A percentile compares a stretch with the other conserved stretches of the same genome.
Conservation (phyloP, 2,329 filamentous ascomycete species). For the Nothopassalora personata region DNA sequence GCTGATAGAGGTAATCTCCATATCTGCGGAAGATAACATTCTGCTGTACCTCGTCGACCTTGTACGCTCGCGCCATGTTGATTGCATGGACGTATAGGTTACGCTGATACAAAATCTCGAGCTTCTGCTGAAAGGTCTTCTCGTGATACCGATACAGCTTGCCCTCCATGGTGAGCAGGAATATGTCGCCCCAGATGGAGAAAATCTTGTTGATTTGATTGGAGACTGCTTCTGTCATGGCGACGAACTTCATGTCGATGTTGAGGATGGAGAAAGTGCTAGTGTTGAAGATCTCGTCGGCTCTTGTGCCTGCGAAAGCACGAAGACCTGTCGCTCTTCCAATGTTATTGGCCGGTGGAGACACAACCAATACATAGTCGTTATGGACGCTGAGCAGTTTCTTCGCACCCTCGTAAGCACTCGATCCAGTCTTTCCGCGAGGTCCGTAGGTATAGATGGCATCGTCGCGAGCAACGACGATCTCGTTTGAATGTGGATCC, state of each 20-base stretch:
- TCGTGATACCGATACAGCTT: constrained; percentile 90
- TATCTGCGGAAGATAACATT: constrained; percentile 91
- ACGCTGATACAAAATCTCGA: constrained; percentile 89
- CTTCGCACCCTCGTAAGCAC: constrained; percentile 88
- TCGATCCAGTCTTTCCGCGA: constrained; percentile 79
- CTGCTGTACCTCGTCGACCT: constrained; percentile 72
- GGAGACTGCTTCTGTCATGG: constrained; percentile 78
- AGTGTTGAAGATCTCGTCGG: constrained; percentile 77
- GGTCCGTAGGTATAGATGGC: constrained; percentile 89
- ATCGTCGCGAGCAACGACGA: constrained; percentile 90
- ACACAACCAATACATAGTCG: constrained; percentile 82
- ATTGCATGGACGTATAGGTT: constrained; percentile 91
- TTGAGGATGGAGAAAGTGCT: constrained; percentile 90
- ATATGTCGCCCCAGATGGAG: constrained; percentile 85
- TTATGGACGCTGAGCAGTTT: constrained; percentile 71
- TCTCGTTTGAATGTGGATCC: constrained; percentile 71
- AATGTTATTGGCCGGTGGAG: constrained; percentile 61
- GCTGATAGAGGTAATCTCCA: constrained; percentile 90
- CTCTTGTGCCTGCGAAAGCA: constrained; percentile 65
- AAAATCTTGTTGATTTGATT: constrained; percentile 76
- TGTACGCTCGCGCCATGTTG: constrained; percentile 83
- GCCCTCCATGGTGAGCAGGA: constrained; percentile 83
- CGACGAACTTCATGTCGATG: constrained; percentile 81
- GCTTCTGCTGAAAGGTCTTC: constrained; percentile 79
- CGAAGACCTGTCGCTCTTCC: constrained; percentile 58